These are phyloP conservation scores for Boletus insuetus DNA, from an alignment of 768 basidiomycete genomes.

Conservation along the genomic window DNA sequence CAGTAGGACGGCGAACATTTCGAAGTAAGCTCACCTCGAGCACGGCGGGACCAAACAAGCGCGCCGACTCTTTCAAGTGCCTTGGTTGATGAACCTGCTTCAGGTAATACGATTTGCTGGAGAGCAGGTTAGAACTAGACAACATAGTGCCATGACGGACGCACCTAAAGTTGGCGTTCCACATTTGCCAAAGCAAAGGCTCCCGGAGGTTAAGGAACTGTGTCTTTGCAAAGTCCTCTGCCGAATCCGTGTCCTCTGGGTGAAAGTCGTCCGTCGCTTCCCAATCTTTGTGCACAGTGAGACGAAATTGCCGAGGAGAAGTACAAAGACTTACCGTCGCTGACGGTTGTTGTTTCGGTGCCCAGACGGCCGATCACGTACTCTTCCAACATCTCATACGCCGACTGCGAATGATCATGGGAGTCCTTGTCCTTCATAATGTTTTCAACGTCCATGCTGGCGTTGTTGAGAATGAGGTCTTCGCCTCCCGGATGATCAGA, in stretches of 20 bases:
- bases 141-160: conserved; percentile 12
- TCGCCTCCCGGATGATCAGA: conserved; percentile 94
- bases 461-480: conserved; percentile 79
- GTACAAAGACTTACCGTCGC: conserved; percentile 60
- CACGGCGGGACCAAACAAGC: conserved; percentile 77
- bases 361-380: conserved; percentile 84
- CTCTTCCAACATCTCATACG: conserved; percentile 90
- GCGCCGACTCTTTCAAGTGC: conserved; percentile 77
- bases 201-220: conserved; percentile 88
- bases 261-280: conserved; percentile 87
- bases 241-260: conserved; percentile 84
- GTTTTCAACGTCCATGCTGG: conserved; percentile 77
- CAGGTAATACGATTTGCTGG: conserved; percentile 90
- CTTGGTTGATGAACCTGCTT: conserved; percentile 97
- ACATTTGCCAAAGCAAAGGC: conserved; percentile 84
- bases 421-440: conserved; percentile 78
- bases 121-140: conserved; percentile 3
- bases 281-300: conserved; percentile 59
- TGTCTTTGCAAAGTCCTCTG: conserved; percentile 81
- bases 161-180: conserved; percentile 80
- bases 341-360: conserved; percentile 66
- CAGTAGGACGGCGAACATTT: background rate
- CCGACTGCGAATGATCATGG: conserved; percentile 89
- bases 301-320: background rate
- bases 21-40: conserved; percentile 62